Base-by-base conservation (phyloP, 441 rosid genomes). In the Adansonia rubrostipa region DNA sequence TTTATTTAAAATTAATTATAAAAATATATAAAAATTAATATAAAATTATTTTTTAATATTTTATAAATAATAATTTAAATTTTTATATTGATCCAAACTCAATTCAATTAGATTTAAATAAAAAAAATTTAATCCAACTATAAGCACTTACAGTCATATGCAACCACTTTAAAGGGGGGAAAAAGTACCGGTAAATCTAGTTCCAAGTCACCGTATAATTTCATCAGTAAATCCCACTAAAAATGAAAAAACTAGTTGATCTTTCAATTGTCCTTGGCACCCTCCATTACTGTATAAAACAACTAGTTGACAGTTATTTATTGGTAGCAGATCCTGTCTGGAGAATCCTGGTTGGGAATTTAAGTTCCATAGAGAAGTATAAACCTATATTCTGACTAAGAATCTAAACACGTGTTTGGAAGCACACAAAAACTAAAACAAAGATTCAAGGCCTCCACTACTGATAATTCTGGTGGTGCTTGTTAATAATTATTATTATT, bases 371-470 rank as follows among this genome's bases (percentile, higher is more conserved):
- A 22, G n/a, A 61, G 20, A 3, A 28, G 9, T 19, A 19, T 47
- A 7, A 13, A 56, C 9, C 0, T 8, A 69, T 60, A 73, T 81
- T 74, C 58, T 81, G 79, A 83, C 57, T n/a, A 50, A 48, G 80
- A 83, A 85, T 81, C 82, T 63, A 75, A 20, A 63, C 84, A 73
- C 82, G 85, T 77, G 74, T 22, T 77, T 58, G 28, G 62, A 62
- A 56, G 70, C 57, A 9, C 61, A 80, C 6, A 61, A 7, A 10
- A 44, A 1, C 2, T 51, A 66, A 47, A 24, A 17, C 8, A 5
- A 24, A 6, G 0, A 53, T 28, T 53, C 47, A 33, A 71, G 47
- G 62, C 24, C 63, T 22, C 13, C 69, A 64, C 77, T 64, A 51
- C 62, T 14, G 1, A 0, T 19, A 33, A 50, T 68, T 75, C 3